A percentile compares a stretch with the other conserved stretches of the same genome.
Conservation (phyloP, 805 yeast species). For the Nakazawaea laoshanensis region DNA sequence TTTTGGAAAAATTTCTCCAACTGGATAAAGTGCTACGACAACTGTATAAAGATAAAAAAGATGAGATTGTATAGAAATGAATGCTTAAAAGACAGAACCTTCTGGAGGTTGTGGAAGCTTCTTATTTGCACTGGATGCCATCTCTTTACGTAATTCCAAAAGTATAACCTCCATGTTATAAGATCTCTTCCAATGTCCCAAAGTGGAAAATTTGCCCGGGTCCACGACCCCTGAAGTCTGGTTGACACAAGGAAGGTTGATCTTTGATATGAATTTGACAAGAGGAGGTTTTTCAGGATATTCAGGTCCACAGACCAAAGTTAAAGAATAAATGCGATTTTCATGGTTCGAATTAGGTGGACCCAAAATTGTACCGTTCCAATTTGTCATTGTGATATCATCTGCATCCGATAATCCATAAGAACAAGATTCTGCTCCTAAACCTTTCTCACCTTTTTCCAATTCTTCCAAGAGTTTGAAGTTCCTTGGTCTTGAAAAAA, state of each 20-base stretch:
- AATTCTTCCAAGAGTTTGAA: slow-evolving; percentile 92
- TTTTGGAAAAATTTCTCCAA: slow-evolving; percentile 19
- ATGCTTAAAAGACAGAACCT: slow-evolving; percentile 46
- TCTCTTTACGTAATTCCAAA: slow-evolving; percentile 79
- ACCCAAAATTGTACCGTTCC: slow-evolving; percentile 98
- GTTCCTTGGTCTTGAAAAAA: slow-evolving; percentile 64
- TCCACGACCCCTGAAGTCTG: slow-evolving; percentile 47
- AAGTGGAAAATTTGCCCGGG: slow-evolving; percentile 48
- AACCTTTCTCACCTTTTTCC: slow-evolving; percentile 96
- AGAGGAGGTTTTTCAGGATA: slow-evolving; percentile 90
- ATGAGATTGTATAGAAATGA: neutral
- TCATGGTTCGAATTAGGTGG: slow-evolving; percentile 84
- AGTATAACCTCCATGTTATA: slow-evolving; percentile 91
- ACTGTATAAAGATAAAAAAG: slow-evolving; percentile 3
- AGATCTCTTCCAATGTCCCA: slow-evolving; percentile 81
- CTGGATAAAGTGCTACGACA: slow-evolving; percentile 22
- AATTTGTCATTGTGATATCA: slow-evolving; percentile 86
- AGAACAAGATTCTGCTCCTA: slow-evolving; percentile 94
- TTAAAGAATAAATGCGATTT: slow-evolving; percentile 83
- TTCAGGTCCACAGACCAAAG: slow-evolving; percentile 69
- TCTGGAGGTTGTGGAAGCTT: slow-evolving; percentile 88
- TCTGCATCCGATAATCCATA: slow-evolving; percentile 87
- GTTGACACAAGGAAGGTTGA: slow-evolving; percentile 91
- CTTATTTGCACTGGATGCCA: slow-evolving; percentile 79
- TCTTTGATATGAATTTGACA: slow-evolving; percentile 72